These are phyloP conservation scores for Populus hybrid DNA, from an alignment of 441 rosid genomes.

Conservation along the genomic window DNA sequence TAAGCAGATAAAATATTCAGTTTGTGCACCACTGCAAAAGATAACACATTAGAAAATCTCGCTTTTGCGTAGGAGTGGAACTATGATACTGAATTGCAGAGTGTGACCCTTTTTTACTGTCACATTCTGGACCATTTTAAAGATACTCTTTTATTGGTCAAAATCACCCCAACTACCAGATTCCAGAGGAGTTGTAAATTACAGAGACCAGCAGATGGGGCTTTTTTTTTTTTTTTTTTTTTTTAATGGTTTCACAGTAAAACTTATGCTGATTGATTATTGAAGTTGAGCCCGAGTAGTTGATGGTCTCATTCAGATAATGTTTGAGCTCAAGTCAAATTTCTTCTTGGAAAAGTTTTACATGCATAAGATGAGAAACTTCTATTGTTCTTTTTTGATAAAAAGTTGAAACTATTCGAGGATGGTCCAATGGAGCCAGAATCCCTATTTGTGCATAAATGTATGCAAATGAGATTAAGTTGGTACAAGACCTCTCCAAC, in stretches of 20 bases:
- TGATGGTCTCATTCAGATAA: background rate
- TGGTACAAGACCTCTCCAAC: background rate
- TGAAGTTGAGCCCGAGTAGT: background rate
- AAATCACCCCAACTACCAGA: background rate
- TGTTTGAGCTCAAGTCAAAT: background rate
- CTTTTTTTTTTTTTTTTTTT: background rate
- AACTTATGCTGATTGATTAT: background rate
- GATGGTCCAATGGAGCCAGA: background rate
- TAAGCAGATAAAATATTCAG: background rate
- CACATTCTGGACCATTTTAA: background rate
- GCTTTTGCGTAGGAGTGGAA: background rate
- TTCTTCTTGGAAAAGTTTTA: background rate
- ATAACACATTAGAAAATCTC: background rate
- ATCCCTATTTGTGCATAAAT: background rate
- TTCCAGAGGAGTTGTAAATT: background rate
- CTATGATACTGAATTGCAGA: background rate
- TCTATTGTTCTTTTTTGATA: background rate
- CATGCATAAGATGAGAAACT: background rate
- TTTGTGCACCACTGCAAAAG: background rate
- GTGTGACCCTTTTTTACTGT: background rate
- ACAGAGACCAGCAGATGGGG: background rate
- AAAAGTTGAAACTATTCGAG: background rate
- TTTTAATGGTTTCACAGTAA: background rate
- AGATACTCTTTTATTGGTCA: background rate
- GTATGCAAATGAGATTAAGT: background rate